Evolutionary conservation across 495 filamentous ascomycete species (phyloP), one percentile per base, ranked within the genome.

Genomic region (Antarctomyces pellizariae): DNA sequence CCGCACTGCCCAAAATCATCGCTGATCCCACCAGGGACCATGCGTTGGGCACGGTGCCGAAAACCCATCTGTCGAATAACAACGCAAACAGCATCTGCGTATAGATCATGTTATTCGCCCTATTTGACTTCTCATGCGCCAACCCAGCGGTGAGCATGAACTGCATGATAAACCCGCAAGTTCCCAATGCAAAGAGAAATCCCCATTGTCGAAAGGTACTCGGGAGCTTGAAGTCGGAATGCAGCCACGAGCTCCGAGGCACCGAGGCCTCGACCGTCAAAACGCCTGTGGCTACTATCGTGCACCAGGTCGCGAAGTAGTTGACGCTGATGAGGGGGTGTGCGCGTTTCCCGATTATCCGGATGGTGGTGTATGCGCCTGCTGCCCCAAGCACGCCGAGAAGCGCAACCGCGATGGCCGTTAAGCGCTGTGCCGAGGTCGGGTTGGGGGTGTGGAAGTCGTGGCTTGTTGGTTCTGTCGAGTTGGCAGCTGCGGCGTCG

Each of bases 71-170:
- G 43, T 95, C 84, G 41, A 79, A 82, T 8, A 62, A 62, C 9
- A 90, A 52, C 7, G 84, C 83, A 44, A 91, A 92, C 18, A 95
- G 44, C 75, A 95, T 84, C 45, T 89, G 75, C 23, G 69, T 78
- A 42, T 91, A 95, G 3, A 78, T 54, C 78, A 92, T 90, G 12
- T 73, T 78, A 3, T 75, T 89, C 2, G 82, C 82, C 13, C 75
- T 59, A 12, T 69, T 67, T 4, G 67, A 65, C 29, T 49, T 52
- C 31, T 59, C 76, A 41, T 70, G 63, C 24, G 71, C 59, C 35
- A 95, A 45, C 0, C 82, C 82, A 1, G 66, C 59, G 3, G 84
- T 91, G n/a, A 91, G 49, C 13, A 91, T 53, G 35, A 82, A 77
- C 56, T 93, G 84, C 63, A 86, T 68, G 5, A 75, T 44, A 36